Evolutionary conservation across 257 asterid genomes (phyloP), one percentile per base, ranked within the genome.

Genomic region (Rauvolfia tetraphylla): DNA sequence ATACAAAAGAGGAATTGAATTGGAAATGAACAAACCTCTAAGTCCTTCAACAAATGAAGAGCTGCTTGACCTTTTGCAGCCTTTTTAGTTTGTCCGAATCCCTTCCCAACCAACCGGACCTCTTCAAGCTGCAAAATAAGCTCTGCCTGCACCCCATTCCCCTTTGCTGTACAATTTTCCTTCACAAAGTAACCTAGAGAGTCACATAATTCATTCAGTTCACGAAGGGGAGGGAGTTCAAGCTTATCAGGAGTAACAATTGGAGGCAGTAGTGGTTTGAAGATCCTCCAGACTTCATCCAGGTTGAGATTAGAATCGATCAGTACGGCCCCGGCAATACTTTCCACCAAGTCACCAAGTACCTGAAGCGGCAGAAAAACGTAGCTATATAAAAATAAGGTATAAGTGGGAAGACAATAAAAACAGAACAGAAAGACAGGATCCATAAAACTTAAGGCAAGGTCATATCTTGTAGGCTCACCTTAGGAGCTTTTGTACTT

Each of bases 331-430:
- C 97, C 98, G 4, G 94, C 93, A 57, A 93, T 89, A 89, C 99
- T 91, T 75, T 95, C 99, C 71, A 95, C 91, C 92, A 95, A 79
- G 86, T 95, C 97, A 38, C 98, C 99, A n/a, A 95, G 96, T 38
- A 81, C 98, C 99, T 95, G 67, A 72, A 76, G 56, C 34, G 7
- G 44, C 44, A 49, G 36, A 62, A 46, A 42, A 72, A 12, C 11
- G 38, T 53, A 29, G 29, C 15, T 66, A 51, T 11, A n/a, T 12
- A 1, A 72, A 36, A 27, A 13, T 48, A 5, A 36, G n/a, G 22
- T 18, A 49, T 25, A 27, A 27, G 39, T 29, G 17, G 15, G 49
- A 66, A 7, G 20, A 27, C 23, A 20, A 38, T 18, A 56, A n/a
- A 7, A 56, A 56, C 57, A 22, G 23, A 65, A 29, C 15, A 9